These are phyloP conservation scores for Crithidia expoeki DNA, from an alignment of 208 protist genomes.

Conservation along the genomic window DNA sequence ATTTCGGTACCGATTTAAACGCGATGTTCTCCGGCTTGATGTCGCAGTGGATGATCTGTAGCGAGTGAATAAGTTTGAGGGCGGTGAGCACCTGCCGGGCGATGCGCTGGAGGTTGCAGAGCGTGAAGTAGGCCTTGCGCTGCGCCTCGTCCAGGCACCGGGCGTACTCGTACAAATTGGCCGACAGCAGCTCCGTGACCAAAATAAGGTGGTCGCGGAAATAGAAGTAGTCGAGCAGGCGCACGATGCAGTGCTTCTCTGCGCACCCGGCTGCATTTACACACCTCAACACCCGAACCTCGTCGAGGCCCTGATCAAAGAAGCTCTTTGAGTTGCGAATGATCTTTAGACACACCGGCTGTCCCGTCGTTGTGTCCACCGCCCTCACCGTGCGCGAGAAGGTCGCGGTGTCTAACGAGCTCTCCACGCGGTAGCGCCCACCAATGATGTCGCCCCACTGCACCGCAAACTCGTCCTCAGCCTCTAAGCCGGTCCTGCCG, in stretches of 20 bases:
- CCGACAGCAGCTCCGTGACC: constrained; percentile 91
- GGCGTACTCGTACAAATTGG: constrained; percentile 93
- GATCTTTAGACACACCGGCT: constrained; percentile 92
- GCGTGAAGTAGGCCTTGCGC: constrained; percentile 81
- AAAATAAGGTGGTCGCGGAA: constrained; percentile 93
- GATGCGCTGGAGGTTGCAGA: constrained; percentile 80
- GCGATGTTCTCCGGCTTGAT: constrained; percentile 97
- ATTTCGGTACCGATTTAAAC: constrained; percentile 77
- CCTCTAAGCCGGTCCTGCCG: constrained; percentile 77
- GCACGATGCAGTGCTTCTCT: constrained; percentile 76
- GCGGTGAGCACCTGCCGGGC: constrained; percentile 70
- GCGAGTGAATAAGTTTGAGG: constrained; percentile 80
- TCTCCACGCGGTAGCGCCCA: constrained; percentile 86
- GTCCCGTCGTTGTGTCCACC: constrained; percentile 61
- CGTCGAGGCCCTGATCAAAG: constrained; percentile 94
- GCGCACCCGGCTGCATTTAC: constrained; percentile 79
- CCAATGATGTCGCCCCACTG: constrained; percentile 68
- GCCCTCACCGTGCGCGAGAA: constrained; percentile 88
- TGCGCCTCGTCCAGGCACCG: constrained; percentile 74
- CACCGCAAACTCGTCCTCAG: constrained; percentile 80
- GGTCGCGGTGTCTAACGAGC: constrained; percentile 85
- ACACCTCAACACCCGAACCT: constrained; percentile 92
- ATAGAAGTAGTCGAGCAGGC: constrained; percentile 92
- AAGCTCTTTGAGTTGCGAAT: constrained; percentile 95
- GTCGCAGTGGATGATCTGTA: constrained; percentile 96